These are phyloP conservation scores for Geranium incanum DNA, from an alignment of 441 rosid genomes.

Conservation along the genomic window DNA sequence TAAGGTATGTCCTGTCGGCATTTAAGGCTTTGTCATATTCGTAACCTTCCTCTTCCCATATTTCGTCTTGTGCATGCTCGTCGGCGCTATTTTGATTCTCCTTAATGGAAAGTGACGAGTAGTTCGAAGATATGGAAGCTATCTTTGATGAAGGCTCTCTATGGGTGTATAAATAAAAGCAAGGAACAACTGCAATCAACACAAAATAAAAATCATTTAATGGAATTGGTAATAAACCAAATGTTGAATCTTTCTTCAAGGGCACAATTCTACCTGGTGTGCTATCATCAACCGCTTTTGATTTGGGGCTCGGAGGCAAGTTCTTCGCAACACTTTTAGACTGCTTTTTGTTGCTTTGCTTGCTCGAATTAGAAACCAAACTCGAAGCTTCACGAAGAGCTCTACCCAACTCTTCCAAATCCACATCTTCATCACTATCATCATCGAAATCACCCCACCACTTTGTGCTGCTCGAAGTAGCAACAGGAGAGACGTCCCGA, in stretches of 20 bases:
- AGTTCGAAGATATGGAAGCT: constrained; percentile 31
- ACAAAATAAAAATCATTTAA: constrained; percentile 16
- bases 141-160: constrained; percentile 37
- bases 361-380: constrained; percentile 42
- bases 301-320: constrained; percentile 22
- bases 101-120: constrained; percentile 40
- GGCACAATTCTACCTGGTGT: constrained; percentile 33
- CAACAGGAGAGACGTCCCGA: constrained; percentile 24
- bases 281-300: constrained; percentile 25
- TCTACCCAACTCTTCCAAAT: constrained; percentile 55
- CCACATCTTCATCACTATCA: constrained; percentile 50
- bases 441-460: constrained; percentile 45
- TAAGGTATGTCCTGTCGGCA: constrained; percentile 80
- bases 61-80: constrained; percentile 46
- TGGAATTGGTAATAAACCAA: background rate
- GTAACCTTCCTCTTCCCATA: constrained; percentile 62
- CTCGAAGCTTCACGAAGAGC: constrained; percentile 56
- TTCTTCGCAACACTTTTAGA: constrained; percentile 28
- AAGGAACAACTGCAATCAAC: constrained; percentile 57
- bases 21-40: constrained; percentile 74
- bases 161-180: constrained; percentile 67
- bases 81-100: constrained; percentile 32
- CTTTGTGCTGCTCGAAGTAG: constrained; percentile 31
- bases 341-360: constrained; percentile 22
- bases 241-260: background rate